Percentiles rank a stretch among this genome's conserved stretches.
Conservation (phyloP, 2,329 filamentous ascomycete genomes). For the Diplocarpon mali region DNA sequence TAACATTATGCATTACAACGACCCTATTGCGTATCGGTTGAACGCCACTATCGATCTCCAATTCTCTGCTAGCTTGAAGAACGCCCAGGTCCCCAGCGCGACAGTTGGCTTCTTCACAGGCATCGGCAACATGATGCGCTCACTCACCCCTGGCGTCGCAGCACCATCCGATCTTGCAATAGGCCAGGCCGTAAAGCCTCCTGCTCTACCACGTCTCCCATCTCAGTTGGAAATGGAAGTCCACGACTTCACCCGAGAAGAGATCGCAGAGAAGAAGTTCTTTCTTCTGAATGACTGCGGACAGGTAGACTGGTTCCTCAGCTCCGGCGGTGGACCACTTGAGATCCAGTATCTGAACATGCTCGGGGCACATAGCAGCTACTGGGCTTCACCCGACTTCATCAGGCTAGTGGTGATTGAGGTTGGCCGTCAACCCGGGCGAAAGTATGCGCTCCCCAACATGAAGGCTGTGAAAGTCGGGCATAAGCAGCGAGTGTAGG, state of each 20-base stretch:
- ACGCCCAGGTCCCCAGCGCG: slow-evolving; percentile 67
- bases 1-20: slow-evolving; percentile 66
- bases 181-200: slow-evolving; percentile 23
- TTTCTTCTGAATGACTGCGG: slow-evolving; percentile 89
- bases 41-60: slow-evolving; percentile 79
- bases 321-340: slow-evolving; percentile 72
- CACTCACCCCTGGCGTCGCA: slow-evolving; percentile 44
- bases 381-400: slow-evolving; percentile 83
- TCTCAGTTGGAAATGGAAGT: slow-evolving; percentile 83
- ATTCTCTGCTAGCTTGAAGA: slow-evolving; percentile 67
- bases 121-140: slow-evolving; percentile 50
- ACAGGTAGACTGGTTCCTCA: slow-evolving; percentile 84
- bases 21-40: slow-evolving; percentile 79
- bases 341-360: slow-evolving; percentile 97
- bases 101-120: slow-evolving; percentile 54
- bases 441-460: slow-evolving; percentile 42
- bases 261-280: slow-evolving; percentile 82
- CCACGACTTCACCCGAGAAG: slow-evolving; percentile 87
- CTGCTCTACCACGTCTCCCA: slow-evolving; percentile 36
- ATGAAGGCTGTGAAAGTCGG: slow-evolving; percentile 46
- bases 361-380: slow-evolving; percentile 88
- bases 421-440: slow-evolving; percentile 64
- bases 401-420: slow-evolving; percentile 85
- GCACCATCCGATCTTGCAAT: slow-evolving; percentile 29
- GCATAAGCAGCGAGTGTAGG: slow-evolving; percentile 7